Evolutionary conservation across 768 basidiomycete species (phyloP).

Genomic region (Amanita inopinata): DNA sequence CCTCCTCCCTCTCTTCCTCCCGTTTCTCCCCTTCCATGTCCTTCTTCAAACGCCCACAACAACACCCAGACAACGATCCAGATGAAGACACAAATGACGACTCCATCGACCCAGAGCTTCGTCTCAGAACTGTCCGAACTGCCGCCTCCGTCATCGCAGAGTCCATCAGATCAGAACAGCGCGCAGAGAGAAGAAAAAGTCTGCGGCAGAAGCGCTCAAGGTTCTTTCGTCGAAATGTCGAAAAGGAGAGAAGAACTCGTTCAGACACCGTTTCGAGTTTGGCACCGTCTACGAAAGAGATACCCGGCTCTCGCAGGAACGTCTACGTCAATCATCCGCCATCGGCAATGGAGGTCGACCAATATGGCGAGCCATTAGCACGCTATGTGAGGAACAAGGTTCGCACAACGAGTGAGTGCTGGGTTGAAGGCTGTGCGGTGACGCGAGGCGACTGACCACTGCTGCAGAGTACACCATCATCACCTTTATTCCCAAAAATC

Average conservation of each 20-base stretch:
- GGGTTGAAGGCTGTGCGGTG: no score
- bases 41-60: slow-evolving; percentile 34
- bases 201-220: slow-evolving; percentile 38
- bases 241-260: slow-evolving; percentile 36
- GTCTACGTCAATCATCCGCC: slow-evolving; percentile 74
- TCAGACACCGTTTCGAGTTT: slow-evolving; percentile 16
- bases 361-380: slow-evolving; percentile 63
- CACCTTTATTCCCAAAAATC: slow-evolving; percentile 88
- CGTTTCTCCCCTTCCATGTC: slow-evolving; percentile 14
- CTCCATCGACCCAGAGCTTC: slow-evolving; percentile 73
- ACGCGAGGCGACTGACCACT: background rate
- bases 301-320: slow-evolving; percentile 53
- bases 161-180: slow-evolving; percentile 70
- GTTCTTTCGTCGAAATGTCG: slow-evolving; percentile 42
- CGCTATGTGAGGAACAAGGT: slow-evolving; percentile 92
- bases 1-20: slow-evolving; percentile 1
- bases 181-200: slow-evolving; percentile 49
- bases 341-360: slow-evolving; percentile 53
- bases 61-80: slow-evolving; percentile 12
- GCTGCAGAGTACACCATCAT: slow-evolving; percentile 75
- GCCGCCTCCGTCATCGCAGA: slow-evolving; percentile 87
- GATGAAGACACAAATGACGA: slow-evolving; percentile 44
- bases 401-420: slow-evolving; percentile 83
- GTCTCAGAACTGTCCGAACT: slow-evolving; percentile 86
- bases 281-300: slow-evolving; percentile 24